These are phyloP conservation scores for Helminthosporium solani DNA, from an alignment of 2,329 filamentous ascomycete genomes.

Conservation along the genomic window DNA sequence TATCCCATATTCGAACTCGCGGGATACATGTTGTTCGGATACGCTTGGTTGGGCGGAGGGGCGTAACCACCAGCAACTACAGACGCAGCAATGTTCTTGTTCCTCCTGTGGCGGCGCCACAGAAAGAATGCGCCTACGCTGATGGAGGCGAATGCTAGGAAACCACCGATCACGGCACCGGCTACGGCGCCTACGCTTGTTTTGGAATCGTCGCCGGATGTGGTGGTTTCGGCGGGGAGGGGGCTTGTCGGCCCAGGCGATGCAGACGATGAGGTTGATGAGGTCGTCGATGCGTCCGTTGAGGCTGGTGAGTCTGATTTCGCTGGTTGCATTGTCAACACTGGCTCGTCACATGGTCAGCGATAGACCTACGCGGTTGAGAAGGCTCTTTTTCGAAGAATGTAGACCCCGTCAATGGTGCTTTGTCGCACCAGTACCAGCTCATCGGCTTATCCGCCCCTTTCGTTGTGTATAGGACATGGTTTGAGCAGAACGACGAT, in stretches of 20 bases:
- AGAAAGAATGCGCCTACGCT: constrained; percentile 5
- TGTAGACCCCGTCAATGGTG: constrained; percentile 9
- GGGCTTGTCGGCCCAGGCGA: background rate
- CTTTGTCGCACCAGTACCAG: constrained; percentile 11
- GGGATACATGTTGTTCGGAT: constrained; percentile 1
- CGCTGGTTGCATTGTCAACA: background rate
- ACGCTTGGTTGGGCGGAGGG: background rate
- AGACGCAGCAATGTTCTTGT: background rate
- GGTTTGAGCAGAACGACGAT: constrained; percentile 8
- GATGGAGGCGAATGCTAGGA: constrained; percentile 4
- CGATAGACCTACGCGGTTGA: constrained; percentile 7
- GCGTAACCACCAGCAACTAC: background rate
- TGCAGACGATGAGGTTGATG: background rate
- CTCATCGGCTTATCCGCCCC: constrained; percentile 1
- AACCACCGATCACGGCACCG: constrained; percentile 8
- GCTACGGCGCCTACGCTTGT: constrained; percentile 5
- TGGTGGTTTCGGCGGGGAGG: background rate
- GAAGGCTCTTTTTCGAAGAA: constrained; percentile 7
- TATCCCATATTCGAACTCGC: background rate
- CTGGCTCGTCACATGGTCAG: background rate
- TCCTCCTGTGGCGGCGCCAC: constrained; percentile 1
- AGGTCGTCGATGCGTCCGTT: background rate
- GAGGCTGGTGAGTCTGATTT: background rate
- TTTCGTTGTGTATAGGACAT: constrained; percentile 6
- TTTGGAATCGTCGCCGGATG: background rate